These are phyloP conservation scores for Apocynum venetum DNA, from an alignment of 257 asterid species.

Conservation along the genomic window DNA sequence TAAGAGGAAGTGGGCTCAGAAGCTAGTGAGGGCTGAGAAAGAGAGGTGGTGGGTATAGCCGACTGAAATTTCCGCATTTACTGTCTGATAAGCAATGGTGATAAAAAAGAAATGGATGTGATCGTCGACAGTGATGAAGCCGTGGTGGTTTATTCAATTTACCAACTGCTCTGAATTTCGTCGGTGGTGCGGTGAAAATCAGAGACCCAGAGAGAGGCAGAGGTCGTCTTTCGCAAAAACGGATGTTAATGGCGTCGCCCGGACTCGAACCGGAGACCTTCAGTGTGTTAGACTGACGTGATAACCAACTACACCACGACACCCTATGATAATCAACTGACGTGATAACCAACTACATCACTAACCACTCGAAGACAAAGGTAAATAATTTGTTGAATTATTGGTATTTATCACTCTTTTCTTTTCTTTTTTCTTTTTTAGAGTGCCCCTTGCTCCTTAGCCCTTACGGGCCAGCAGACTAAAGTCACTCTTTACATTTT, in stretches of 20 bases:
- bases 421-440: no score
- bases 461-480: no score
- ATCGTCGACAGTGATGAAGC: neutral
- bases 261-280: conserved; percentile 80
- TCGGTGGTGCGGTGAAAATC: neutral
- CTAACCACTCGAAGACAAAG: no score
- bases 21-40: neutral
- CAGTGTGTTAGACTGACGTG: conserved; percentile 99
- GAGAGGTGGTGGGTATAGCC: neutral
- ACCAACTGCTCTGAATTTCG: neutral
- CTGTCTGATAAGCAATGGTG: neutral
- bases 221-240: no score
- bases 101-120: neutral
- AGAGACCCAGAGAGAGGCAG: no score
- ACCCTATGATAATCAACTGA: neutral
- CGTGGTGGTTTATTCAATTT: no score
- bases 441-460: no score
- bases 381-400: no score
- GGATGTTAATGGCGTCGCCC: conserved; percentile 39
- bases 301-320: conserved; percentile 99
- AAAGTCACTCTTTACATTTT: no score
- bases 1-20: neutral
- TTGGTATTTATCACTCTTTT: no score
- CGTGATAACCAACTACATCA: no score
- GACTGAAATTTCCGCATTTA: neutral